Percentiles rank a stretch among this genome's conserved stretches.
Conservation (phyloP, 371 early-diverging fungal genomes). For the Mortierella sp. region DNA sequence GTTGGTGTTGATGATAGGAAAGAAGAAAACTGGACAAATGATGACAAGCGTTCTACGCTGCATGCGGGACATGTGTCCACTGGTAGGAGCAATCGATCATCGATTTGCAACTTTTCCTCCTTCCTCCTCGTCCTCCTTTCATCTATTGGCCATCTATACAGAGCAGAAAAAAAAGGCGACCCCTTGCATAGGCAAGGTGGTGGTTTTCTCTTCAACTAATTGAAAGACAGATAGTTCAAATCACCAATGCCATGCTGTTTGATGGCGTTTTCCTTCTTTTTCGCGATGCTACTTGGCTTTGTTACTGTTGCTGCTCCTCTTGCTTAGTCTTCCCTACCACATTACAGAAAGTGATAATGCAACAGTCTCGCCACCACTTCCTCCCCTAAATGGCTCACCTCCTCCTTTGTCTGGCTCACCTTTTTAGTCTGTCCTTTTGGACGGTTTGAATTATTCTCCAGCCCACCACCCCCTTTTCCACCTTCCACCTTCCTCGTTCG, state of each 20-base stretch:
- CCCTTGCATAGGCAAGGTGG: not conserved
- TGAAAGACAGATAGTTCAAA: too few species aligned
- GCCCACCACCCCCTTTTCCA: not conserved
- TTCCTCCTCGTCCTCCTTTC: not conserved
- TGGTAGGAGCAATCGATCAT: not conserved
- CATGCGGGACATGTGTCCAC: not conserved
- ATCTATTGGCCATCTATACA: not conserved
- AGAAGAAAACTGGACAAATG: not conserved
- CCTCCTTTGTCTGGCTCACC: not conserved
- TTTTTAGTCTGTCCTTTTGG: not conserved
- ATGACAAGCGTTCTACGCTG: not conserved
- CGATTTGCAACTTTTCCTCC: not conserved
- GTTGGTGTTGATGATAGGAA: not conserved
- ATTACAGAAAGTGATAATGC: not conserved
- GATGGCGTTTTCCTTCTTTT: too few species aligned
- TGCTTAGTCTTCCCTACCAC: not conserved
- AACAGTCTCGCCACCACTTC: not conserved
- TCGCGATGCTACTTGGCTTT: too few species aligned
- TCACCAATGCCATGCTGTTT: too few species aligned
- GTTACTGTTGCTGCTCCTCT: not conserved
- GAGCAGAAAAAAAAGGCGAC: not conserved
- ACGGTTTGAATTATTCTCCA: not conserved
- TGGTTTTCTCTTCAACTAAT: not conserved
- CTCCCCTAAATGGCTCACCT: not conserved
- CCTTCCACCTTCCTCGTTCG: too few species aligned